Evolutionary conservation across 768 basidiomycete genomes (phyloP), one percentile per base, ranked within the genome.

Genomic region (Suillus weaverae): DNA sequence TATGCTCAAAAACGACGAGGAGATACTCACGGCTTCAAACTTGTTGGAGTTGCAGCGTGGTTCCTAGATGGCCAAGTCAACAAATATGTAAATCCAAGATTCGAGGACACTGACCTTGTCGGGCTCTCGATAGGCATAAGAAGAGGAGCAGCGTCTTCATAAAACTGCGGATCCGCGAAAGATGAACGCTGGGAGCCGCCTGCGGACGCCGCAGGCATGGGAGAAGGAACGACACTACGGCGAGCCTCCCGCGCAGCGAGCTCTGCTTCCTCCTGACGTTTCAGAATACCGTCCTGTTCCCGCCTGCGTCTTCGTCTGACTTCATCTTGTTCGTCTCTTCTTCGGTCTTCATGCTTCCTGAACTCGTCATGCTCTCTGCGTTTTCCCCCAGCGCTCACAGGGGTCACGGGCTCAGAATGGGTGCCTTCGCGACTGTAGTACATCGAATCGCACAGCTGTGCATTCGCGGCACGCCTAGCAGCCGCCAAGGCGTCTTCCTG

Each of bases 41-140:
- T 69, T 61, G 77, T 79, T 7, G 78, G 69, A 41, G 71, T 72
- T 16, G 67, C 67, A 51, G 59, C 55, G 50, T 67, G 71, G 59
- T 70, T 67, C 61, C 70, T 75, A 69, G 65, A 59, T 26, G 5
- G 68, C 22, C 70, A 30, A 65, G 16, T 68, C 68, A 22, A 71
- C 67, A 72, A 70, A 64, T 66, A 56, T 76, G 41, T 68, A 73
- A 67, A 18, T 81, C 70, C 38, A 81, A 76, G 66, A 80, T 79
- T 5, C 75, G 81, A 67, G 83, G 80, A 53, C 77, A 83, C 86
- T 70, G 80, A 84, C 71, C 79, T 78, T 22, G 80, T 81, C 41
- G 89, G 90, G 67, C 81, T 88, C 74, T 92, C 86, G 16, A 90
- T 74, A n/a, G 90, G 89, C 79, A 90, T 80, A 38, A 79, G 70